These are phyloP conservation scores for Solanum rostratum DNA, from an alignment of 257 asterid species.

Conservation along the genomic window DNA sequence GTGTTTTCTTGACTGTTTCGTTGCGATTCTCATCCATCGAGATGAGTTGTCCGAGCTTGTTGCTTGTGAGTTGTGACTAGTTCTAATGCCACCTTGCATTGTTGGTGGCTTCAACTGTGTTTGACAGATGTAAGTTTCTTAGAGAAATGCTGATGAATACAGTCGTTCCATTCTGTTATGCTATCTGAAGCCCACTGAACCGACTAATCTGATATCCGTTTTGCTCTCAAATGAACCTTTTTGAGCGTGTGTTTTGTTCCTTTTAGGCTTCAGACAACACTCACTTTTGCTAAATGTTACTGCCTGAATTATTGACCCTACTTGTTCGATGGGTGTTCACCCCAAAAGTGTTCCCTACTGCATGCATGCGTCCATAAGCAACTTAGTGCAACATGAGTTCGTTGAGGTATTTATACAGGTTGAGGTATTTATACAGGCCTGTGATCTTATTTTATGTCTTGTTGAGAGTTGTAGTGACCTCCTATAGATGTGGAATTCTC, in stretches of 20 bases:
- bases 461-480: not conserved
- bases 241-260: conserved; percentile 49
- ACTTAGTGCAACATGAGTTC: not conserved
- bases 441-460: not conserved
- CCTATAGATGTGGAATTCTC: not conserved
- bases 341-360: not conserved
- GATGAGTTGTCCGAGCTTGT: not conserved
- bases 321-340: not conserved
- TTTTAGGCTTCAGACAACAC: conserved; percentile 19
- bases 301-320: not conserved
- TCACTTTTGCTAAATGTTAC: conserved; percentile 6
- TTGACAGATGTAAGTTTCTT: conserved; percentile 6
- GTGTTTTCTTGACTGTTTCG: not conserved
- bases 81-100: not conserved
- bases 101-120: not conserved
- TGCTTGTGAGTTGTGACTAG: not conserved
- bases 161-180: conserved; percentile 1
- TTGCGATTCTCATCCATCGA: not conserved
- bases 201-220: not conserved
- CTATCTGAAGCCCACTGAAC: not conserved
- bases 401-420: not conserved
- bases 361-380: not conserved
- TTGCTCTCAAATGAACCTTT: conserved; percentile 23
- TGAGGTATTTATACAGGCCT: not conserved
- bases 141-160: conserved; percentile 14